phyloP scores from a whole-genome alignment of 176 grass and related monocot species.

The Ensete glaucum region DNA sequence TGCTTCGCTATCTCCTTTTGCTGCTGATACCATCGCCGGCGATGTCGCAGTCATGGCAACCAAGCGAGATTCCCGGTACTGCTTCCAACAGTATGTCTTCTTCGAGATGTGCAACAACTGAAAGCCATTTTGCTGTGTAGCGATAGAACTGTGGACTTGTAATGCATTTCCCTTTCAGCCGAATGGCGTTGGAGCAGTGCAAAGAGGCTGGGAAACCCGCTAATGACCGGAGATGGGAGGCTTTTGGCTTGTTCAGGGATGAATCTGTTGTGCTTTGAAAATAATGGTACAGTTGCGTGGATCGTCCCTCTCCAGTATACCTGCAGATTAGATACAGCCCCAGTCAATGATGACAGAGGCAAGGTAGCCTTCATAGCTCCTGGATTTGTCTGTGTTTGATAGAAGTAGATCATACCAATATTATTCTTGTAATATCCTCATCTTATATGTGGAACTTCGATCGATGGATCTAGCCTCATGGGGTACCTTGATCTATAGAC shows the following conservation, averaged over 20 bases:
- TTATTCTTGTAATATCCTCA: neutral
- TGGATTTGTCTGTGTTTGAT: neutral
- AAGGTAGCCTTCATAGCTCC: constrained; percentile 27
- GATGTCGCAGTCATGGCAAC: neutral
- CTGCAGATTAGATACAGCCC: constrained; percentile 34
- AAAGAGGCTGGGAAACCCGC: constrained; percentile 33
- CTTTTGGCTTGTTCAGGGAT: constrained; percentile 51
- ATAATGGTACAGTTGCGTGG: constrained; percentile 53
- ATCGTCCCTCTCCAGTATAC: constrained; percentile 28
- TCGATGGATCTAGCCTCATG: too few relatives aligned
- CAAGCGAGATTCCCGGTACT: constrained; percentile 5
- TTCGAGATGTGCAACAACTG: neutral
- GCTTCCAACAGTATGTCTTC: neutral
- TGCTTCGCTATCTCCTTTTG: constrained; percentile 22
- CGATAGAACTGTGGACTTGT: neutral
- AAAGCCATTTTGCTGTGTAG: neutral
- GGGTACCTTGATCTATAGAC: neutral
- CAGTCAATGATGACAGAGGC: constrained; percentile 29
- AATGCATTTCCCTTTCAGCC: constrained; percentile 26
- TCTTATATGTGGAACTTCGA: too few relatives aligned
- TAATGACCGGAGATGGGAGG: constrained; percentile 36
- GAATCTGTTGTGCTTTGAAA: constrained; percentile 49
- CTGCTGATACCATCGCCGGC: neutral
- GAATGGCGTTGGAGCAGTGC: neutral
- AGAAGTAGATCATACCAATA: neutral